Evolutionary conservation across 1,139 yeast genomes (phyloP).

Genomic region (Candida labiduridarum): DNA sequence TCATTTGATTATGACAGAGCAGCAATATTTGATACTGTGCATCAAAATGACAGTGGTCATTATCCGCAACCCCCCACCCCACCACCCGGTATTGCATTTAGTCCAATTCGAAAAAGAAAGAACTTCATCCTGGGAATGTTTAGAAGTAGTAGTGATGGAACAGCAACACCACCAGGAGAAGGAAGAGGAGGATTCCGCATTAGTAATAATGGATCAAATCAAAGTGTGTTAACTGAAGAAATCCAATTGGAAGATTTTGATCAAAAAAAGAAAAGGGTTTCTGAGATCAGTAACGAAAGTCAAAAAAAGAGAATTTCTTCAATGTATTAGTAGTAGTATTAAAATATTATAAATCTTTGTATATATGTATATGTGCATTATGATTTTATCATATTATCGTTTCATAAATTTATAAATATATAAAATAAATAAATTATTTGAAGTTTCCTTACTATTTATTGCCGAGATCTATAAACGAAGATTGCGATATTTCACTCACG

Average conservation of each 20-base stretch:
- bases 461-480: background rate
- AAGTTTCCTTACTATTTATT: background rate
- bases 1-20: conserved; percentile 5
- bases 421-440: background rate
- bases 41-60: background rate
- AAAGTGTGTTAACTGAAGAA: conserved; percentile 43
- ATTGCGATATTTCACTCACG: background rate
- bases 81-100: conserved; percentile 15
- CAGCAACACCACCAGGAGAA: background rate
- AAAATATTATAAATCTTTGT: background rate
- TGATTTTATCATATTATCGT: background rate
- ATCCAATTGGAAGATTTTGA: conserved; percentile 52
- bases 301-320: conserved; percentile 19
- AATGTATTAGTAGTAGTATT: conserved; percentile 7
- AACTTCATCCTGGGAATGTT: conserved; percentile 11
- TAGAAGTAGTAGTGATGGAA: conserved; percentile 12
- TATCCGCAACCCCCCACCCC: conserved; percentile 15
- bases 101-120: conserved; percentile 11
- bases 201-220: conserved; percentile 15
- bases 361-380: background rate
- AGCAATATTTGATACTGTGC: conserved; percentile 7
- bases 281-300: conserved; percentile 29
- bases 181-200: background rate
- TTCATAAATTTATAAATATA: background rate
- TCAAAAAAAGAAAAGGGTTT: conserved; percentile 24